These are phyloP conservation scores for Eucalyptus polybractea DNA, from an alignment of 345 rosid species.

Conservation along the genomic window DNA sequence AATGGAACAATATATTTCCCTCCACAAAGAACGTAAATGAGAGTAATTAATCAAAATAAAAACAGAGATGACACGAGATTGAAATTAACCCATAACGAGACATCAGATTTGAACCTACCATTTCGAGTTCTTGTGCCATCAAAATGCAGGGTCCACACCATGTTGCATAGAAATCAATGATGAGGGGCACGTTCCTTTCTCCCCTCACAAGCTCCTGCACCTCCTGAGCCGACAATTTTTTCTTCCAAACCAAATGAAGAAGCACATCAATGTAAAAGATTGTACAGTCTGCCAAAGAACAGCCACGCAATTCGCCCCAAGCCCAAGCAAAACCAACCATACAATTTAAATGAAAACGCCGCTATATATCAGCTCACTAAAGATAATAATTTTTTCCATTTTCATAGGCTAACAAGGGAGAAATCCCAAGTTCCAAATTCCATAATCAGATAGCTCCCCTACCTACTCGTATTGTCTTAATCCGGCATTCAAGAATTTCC, in stretches of 20 bases:
- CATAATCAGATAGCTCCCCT: neutral
- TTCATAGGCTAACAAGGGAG: neutral
- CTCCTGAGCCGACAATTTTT: constrained; percentile 65
- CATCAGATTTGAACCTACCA: constrained; percentile 25
- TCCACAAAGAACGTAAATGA: neutral
- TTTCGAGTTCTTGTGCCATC: constrained; percentile 93
- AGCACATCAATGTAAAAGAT: neutral
- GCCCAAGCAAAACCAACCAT: neutral
- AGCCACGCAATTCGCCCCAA: neutral
- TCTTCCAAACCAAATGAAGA: constrained; percentile 18
- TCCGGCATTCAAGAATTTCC: neutral
- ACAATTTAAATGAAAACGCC: neutral
- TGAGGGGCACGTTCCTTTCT: constrained; percentile 59
- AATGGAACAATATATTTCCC: neutral
- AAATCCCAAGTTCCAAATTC: neutral
- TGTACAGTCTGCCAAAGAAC: neutral
- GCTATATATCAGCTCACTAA: neutral
- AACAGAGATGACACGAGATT: neutral
- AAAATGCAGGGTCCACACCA: constrained; percentile 97
- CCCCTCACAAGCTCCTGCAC: constrained; percentile 78
- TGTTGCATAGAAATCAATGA: constrained; percentile 88
- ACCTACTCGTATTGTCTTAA: neutral
- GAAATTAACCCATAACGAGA: neutral
- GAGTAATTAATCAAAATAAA: neutral
- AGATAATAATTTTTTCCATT: neutral